Conservation (phyloP, 345 rosid species). For the Reutealis trisperma region DNA sequence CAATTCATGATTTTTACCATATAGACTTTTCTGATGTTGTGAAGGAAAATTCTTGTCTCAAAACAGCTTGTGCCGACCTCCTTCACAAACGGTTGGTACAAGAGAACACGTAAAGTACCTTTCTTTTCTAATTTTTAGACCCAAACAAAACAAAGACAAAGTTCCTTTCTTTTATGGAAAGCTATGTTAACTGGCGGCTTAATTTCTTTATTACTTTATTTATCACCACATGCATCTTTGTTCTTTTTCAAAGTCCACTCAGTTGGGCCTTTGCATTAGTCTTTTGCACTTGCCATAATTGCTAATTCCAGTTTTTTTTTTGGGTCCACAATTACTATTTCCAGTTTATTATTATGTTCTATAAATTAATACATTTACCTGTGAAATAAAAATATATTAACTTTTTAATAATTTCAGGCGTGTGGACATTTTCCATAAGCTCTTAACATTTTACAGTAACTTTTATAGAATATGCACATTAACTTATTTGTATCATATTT, state of each 20-base stretch:
- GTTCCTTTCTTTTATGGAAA: background rate
- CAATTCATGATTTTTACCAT: too few relatives aligned
- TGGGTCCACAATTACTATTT: too few relatives aligned
- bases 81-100: background rate
- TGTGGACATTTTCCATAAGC: too few relatives aligned
- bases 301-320: too few relatives aligned
- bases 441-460: too few relatives aligned
- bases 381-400: too few relatives aligned
- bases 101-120: background rate
- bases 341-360: background rate
- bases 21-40: background rate
- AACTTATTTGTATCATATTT: too few relatives aligned
- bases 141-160: background rate
- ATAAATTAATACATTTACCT: too few relatives aligned
- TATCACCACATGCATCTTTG: background rate
- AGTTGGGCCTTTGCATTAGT: background rate
- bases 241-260: conserved; percentile 6
- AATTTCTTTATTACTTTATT: background rate
- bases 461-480: too few relatives aligned
- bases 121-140: background rate
- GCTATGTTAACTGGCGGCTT: background rate
- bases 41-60: background rate
- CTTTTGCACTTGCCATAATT: background rate
- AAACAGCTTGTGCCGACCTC: background rate
- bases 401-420: too few relatives aligned